Percentiles rank a stretch among this genome's conserved stretches.
phyloP scores from a whole-genome alignment of 2,329 filamentous ascomycete species.

The Amylocarpus encephaloides region DNA sequence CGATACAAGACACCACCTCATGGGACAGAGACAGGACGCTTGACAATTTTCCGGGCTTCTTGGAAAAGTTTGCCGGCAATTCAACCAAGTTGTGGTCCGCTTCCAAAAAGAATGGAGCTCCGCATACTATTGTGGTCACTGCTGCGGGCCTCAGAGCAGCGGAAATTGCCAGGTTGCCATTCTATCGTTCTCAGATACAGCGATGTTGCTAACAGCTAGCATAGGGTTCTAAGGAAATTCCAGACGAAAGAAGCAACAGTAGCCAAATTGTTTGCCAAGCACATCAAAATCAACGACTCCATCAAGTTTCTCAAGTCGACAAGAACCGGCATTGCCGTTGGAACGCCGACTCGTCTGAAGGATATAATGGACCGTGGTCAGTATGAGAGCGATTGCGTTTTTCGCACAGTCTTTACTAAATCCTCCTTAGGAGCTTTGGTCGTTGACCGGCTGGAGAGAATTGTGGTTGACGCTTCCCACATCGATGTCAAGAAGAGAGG shows the following conservation, averaged over 20 bases:
- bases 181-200: not conserved
- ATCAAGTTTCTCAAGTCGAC: conserved; percentile 64
- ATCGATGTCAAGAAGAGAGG: conserved; percentile 93
- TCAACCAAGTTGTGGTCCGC: conserved; percentile 53
- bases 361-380: conserved; percentile 77
- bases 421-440: conserved; percentile 56
- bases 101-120: conserved; percentile 62
- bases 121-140: conserved; percentile 86
- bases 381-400: conserved; percentile 20
- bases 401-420: conserved; percentile 10
- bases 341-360: conserved; percentile 75
- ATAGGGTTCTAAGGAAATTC: conserved; percentile 66
- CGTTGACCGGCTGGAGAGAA: conserved; percentile 62
- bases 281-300: conserved; percentile 90
- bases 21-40: conserved; percentile 62
- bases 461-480: conserved; percentile 86
- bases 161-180: conserved; percentile 63
- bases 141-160: conserved; percentile 79
- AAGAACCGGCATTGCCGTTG: conserved; percentile 80
- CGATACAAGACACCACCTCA: conserved; percentile 72
- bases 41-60: conserved; percentile 69
- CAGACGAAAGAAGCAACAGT: conserved; percentile 72
- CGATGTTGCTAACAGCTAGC: conserved; percentile 9
- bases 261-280: conserved; percentile 94
- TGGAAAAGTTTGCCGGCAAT: conserved; percentile 59